These are phyloP conservation scores for Scolecobasidium constrictum DNA, from an alignment of 2,329 filamentous ascomycete species.

Conservation along the genomic window DNA sequence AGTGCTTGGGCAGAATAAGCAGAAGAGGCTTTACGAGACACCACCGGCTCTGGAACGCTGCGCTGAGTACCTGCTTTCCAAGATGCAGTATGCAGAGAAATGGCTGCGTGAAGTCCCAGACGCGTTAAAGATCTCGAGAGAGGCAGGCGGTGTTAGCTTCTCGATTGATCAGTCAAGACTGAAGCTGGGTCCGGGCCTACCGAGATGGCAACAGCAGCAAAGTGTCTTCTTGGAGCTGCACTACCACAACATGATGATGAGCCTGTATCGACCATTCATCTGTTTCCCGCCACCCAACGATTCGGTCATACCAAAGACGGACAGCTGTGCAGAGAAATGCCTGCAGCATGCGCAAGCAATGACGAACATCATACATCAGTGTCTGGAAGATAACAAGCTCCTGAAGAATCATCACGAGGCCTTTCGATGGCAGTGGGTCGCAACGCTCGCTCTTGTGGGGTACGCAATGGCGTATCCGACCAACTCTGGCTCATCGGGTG, in stretches of 20 bases:
- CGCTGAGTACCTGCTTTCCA: constrained; percentile 16
- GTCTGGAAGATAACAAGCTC: constrained; percentile 11
- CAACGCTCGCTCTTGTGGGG: constrained; percentile 28
- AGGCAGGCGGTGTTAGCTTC: background rate
- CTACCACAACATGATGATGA: constrained; percentile 18
- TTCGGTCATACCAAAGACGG: constrained; percentile 8
- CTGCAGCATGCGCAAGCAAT: background rate
- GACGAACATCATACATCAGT: constrained; percentile 12
- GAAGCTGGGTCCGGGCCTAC: constrained; percentile 9
- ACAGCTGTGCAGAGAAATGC: constrained; percentile 8
- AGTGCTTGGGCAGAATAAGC: constrained; percentile 12
- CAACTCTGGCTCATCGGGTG: background rate
- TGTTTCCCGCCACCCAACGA: constrained; percentile 9
- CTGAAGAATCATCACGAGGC: constrained; percentile 26
- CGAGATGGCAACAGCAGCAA: constrained; percentile 11
- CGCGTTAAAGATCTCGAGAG: background rate
- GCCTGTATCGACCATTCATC: constrained; percentile 18
- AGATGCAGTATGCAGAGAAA: background rate
- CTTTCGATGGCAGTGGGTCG: constrained; percentile 35
- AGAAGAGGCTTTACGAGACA: constrained; percentile 21
- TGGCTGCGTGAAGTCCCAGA: background rate
- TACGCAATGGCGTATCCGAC: constrained; percentile 29
- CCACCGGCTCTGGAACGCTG: constrained; percentile 18
- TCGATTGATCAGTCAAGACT: constrained; percentile 11
- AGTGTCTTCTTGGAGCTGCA: constrained; percentile 17